Conservation (phyloP, 2,329 filamentous ascomycete species). For the Clarireedia homoeocarpa region DNA sequence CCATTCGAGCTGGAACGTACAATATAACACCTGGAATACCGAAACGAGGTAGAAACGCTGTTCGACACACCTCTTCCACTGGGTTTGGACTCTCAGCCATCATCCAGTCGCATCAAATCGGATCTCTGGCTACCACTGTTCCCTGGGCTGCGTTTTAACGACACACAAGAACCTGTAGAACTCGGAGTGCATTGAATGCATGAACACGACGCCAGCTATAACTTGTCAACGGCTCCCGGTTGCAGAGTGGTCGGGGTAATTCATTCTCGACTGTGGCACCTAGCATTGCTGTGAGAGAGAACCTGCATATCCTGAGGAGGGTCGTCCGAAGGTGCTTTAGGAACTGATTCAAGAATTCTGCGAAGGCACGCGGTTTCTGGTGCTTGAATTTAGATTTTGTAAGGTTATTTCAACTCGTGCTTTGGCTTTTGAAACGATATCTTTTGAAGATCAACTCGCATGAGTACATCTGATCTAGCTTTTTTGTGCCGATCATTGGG, state of each 20-base stretch:
- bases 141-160: background rate
- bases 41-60: background rate
- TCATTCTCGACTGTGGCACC: slow-evolving; percentile 12
- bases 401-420: slow-evolving; percentile 5
- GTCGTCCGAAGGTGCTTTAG: background rate
- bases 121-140: background rate
- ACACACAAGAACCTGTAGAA: slow-evolving; percentile 3
- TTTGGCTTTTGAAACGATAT: background rate
- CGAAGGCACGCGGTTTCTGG: slow-evolving; percentile 3
- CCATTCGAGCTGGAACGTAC: background rate
- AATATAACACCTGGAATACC: background rate
- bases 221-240: slow-evolving; percentile 18
- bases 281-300: slow-evolving; percentile 10
- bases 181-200: background rate
- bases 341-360: background rate
- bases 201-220: slow-evolving; percentile 5
- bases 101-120: background rate
- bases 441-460: background rate
- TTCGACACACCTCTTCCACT: background rate
- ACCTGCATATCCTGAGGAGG: slow-evolving; percentile 16
- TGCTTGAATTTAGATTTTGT: slow-evolving; percentile 5
- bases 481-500: slow-evolving; percentile 2
- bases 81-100: background rate
- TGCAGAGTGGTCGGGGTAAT: slow-evolving; percentile 20
- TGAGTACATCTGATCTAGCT: slow-evolving; percentile 6